Percentiles rank a stretch among this genome's conserved stretches.
phyloP scores from a whole-genome alignment of 768 basidiomycete species.

The Lactarius sanguifluus region DNA sequence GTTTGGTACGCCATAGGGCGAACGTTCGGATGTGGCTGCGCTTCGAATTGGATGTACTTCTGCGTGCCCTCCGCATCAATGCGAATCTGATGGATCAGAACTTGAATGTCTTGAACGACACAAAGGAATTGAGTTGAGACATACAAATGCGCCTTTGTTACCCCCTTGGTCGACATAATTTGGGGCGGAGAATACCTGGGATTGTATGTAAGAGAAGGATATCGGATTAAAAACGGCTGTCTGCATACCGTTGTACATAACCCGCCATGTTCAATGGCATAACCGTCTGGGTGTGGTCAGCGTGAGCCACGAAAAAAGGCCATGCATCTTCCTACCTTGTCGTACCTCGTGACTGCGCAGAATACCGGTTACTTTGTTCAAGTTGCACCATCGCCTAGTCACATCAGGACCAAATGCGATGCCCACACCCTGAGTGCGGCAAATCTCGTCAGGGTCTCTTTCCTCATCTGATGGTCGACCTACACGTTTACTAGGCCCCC shows the following conservation, averaged over 20 bases:
- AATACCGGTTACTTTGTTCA: slow-evolving; percentile 83
- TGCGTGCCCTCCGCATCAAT: slow-evolving; percentile 75
- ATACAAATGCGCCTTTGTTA: slow-evolving; percentile 89
- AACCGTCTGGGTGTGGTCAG: slow-evolving; percentile 60
- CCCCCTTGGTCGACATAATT: slow-evolving; percentile 92
- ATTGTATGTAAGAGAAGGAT: slow-evolving; percentile 6
- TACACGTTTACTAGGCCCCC: slow-evolving; percentile 95
- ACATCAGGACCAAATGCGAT: slow-evolving; percentile 96
- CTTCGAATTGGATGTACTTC: slow-evolving; percentile 80
- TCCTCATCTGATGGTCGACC: slow-evolving; percentile 34
- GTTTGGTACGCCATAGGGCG: slow-evolving; percentile 90
- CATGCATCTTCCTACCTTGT: slow-evolving; percentile 54
- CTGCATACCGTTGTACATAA: slow-evolving; percentile 73
- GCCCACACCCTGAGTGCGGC: slow-evolving; percentile 74
- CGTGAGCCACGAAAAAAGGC: neutral
- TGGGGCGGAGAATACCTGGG: slow-evolving; percentile 90
- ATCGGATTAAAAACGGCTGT: slow-evolving; percentile 16
- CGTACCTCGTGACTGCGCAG: slow-evolving; percentile 97
- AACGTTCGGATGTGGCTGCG: slow-evolving; percentile 83
- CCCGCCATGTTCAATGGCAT: slow-evolving; percentile 92
- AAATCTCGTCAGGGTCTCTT: slow-evolving; percentile 27
- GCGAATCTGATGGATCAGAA: slow-evolving; percentile 55
- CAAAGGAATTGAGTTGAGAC: slow-evolving; percentile 33
- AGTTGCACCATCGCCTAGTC: slow-evolving; percentile 82
- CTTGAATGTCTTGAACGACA: slow-evolving; percentile 10